Percentiles rank a stretch among this genome's conserved stretches.
Conservation (phyloP, 2,329 filamentous ascomycete genomes). For the Fusarium annulatum region DNA sequence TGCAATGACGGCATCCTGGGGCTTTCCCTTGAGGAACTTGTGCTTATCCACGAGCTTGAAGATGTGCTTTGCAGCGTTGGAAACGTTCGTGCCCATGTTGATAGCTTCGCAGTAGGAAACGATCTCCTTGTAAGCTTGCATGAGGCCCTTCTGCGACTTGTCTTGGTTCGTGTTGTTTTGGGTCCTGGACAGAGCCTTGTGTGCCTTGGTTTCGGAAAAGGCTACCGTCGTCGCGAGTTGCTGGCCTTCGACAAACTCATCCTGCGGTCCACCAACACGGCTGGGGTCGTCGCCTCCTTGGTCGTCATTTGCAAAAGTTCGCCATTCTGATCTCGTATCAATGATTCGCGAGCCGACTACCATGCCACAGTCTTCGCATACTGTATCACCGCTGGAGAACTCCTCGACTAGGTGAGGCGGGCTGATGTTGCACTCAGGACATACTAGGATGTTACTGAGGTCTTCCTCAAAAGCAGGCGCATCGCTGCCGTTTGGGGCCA, state of each 20-base stretch:
- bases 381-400: constrained; percentile 90
- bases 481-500: constrained; percentile 53
- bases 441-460: constrained; percentile 85
- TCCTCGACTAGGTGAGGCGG: constrained; percentile 96
- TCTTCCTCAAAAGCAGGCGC: constrained; percentile 76
- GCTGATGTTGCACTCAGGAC: constrained; percentile 88
- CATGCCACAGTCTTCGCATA: constrained; percentile 90
- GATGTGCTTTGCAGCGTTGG: constrained; percentile 91
- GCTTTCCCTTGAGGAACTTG: constrained; percentile 95
- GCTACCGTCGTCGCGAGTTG: constrained; percentile 91
- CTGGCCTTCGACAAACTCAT: constrained; percentile 88
- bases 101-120: constrained; percentile 87
- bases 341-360: constrained; percentile 92
- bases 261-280: constrained; percentile 94
- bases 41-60: constrained; percentile 95
- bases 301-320: constrained; percentile 98
- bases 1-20: constrained; percentile 91
- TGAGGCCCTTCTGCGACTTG: constrained; percentile 83
- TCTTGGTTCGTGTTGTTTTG: constrained; percentile 88
- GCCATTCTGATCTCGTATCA: constrained; percentile 97
- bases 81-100: constrained; percentile 81
- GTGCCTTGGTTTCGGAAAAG: constrained; percentile 78
- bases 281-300: constrained; percentile 96
- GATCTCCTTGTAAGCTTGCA: constrained; percentile 91
- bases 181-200: constrained; percentile 81